Evolutionary conservation across 2,329 filamentous ascomycete species (phyloP), one percentile per base, ranked within the genome.

Genomic region (Rhynchosporium secalis): DNA sequence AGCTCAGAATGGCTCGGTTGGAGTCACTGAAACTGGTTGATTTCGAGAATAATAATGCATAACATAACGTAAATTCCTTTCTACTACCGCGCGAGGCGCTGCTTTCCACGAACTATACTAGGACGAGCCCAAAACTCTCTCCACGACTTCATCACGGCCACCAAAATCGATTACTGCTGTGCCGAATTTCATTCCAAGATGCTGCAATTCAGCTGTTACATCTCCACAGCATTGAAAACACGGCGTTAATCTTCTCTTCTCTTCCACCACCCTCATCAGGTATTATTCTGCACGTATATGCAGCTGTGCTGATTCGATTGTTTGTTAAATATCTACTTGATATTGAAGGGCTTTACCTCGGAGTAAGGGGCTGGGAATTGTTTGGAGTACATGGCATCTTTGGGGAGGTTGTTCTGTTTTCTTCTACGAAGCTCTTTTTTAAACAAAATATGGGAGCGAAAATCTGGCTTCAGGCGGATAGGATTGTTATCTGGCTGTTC

Each of bases 1-100:
- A 57, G 69, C 72, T 26, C 72, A 69, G 56, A 73, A 74, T 62
- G 72, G 72, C 9, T 72, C 71, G 3, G 68, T 75, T 26, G 72
- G 73, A 3, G 71, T 75, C 7, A 71, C 71, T 55, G 72, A 72
- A 58, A 67, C 71, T 28, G 65, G 66, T 55, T 74, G 56, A 72
- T 45, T 15, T 55, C 60, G 52, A 38, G 15, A 15, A 36, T 20
- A 58, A 56, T 64, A 69, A 67, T 66, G 65, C 65, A 65, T 69
- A 65, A 69, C 66, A 65, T 69, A 65, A 69, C 66, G 63, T 68
- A 60, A 48, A 62, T 67, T 68, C 62, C 57, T 26, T 68, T 70
- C 51, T 64, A 43, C 62, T 64, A 43, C 61, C 38, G 48, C 63
- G 64, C 65, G 56, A 62, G 59, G 65, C 61, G 65, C 65, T 58